phyloP scores from a whole-genome alignment of 768 basidiomycete genomes.

The Russula abietina region DNA sequence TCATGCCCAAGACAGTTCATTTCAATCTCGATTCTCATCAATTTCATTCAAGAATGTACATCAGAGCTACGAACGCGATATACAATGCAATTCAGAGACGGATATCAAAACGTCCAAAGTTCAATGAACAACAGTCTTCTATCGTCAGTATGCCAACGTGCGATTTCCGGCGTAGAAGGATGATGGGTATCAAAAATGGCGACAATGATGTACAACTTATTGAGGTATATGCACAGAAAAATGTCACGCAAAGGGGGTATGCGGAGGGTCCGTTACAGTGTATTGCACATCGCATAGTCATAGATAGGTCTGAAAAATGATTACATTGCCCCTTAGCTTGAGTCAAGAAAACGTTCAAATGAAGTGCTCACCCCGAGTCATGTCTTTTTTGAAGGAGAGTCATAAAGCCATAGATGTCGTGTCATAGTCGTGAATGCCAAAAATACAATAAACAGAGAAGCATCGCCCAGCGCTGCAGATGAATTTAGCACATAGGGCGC shows the following conservation, averaged over 20 bases:
- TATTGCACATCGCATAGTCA: slow-evolving; percentile 17
- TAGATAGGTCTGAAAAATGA: not conserved
- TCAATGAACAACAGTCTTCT: slow-evolving; percentile 9
- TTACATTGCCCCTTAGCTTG: not conserved
- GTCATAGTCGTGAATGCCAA: slow-evolving; percentile 19
- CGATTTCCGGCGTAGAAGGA: slow-evolving; percentile 1
- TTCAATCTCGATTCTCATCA: slow-evolving; percentile 3
- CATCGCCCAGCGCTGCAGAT: slow-evolving; percentile 8
- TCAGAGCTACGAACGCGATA: slow-evolving; percentile 5
- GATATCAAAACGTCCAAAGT: slow-evolving; percentile 7
- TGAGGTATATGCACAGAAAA: slow-evolving; percentile 18
- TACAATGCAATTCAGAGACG: slow-evolving; percentile 16
- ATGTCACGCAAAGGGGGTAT: not conserved
- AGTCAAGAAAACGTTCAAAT: not conserved
- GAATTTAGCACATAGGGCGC: not conserved
- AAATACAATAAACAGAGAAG: slow-evolving; percentile 19
- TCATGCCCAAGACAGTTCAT: too few relatives aligned
- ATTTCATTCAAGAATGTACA: slow-evolving; percentile 1
- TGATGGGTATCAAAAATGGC: slow-evolving; percentile 18
- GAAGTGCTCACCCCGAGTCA: not conserved
- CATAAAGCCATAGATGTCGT: slow-evolving; percentile 23
- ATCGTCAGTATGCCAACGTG: slow-evolving; percentile 18
- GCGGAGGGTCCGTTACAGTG: slow-evolving; percentile 17
- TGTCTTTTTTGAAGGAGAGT: not conserved
- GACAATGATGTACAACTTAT: slow-evolving; percentile 14